Evolutionary conservation across 1,284 basidiomycete genomes (phyloP).

Genomic region (Sporisorium iseilematis-ciliati): DNA sequence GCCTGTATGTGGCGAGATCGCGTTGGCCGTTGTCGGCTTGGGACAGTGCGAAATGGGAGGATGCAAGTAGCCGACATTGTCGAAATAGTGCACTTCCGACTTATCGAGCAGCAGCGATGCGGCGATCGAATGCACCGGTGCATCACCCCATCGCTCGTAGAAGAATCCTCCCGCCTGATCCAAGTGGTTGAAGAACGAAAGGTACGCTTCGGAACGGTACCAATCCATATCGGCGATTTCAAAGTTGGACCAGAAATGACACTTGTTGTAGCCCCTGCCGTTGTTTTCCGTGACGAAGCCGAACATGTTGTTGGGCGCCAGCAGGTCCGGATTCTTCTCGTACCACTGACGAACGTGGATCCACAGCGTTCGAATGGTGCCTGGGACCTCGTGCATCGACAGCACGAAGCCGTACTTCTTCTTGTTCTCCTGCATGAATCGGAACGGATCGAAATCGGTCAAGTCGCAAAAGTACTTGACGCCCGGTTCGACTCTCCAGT

Average conservation of each 20-base stretch:
- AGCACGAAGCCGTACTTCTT: slow-evolving; percentile 82
- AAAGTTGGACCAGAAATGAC: slow-evolving; percentile 77
- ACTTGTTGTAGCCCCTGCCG: slow-evolving; percentile 74
- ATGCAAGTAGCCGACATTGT: slow-evolving; percentile 66
- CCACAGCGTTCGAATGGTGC: slow-evolving; percentile 85
- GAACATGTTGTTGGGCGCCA: slow-evolving; percentile 80
- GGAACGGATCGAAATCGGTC: slow-evolving; percentile 81
- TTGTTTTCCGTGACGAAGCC: slow-evolving; percentile 82
- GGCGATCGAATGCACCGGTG: slow-evolving; percentile 73
- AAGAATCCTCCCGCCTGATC: slow-evolving; percentile 79
- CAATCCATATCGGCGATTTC: slow-evolving; percentile 83
- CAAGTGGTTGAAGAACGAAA: slow-evolving; percentile 81
- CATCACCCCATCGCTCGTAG: slow-evolving; percentile 82
- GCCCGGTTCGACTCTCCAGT: slow-evolving; percentile 87
- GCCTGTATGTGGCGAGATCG: slow-evolving; percentile 32
- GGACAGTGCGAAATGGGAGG: slow-evolving; percentile 62
- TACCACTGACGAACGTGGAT: slow-evolving; percentile 79
- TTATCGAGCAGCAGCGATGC: slow-evolving; percentile 60
- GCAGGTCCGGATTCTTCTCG: slow-evolving; percentile 76
- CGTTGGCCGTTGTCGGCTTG: slow-evolving; percentile 12
- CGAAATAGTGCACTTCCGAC: slow-evolving; percentile 58
- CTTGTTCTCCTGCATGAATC: slow-evolving; percentile 83
- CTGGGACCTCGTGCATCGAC: slow-evolving; percentile 80
- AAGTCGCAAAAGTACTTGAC: slow-evolving; percentile 83
- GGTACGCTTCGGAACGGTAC: slow-evolving; percentile 82